Evolutionary conservation across 2,329 filamentous ascomycete genomes (phyloP).

Genomic region (Didymella sp.): DNA sequence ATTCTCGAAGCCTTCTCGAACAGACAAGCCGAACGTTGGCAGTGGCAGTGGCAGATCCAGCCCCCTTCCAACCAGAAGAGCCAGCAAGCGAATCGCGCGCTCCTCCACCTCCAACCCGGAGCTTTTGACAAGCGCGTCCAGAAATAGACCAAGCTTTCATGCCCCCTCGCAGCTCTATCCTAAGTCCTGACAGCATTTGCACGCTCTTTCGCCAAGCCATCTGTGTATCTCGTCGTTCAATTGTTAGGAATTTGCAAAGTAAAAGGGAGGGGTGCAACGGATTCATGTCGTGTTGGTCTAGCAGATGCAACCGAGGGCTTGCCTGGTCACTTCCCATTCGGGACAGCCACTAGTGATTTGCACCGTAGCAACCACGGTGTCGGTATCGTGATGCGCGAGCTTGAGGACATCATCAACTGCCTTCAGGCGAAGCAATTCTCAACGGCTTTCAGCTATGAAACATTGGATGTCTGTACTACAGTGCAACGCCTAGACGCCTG

Average conservation of each 20-base stretch:
- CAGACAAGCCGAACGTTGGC: conserved; percentile 24
- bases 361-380: conserved; percentile 4
- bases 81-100: conserved; percentile 13
- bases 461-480: not conserved
- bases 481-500: conserved; percentile 11
- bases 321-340: conserved; percentile 10
- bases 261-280: not conserved
- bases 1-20: conserved; percentile 27
- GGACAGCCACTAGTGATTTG: conserved; percentile 6
- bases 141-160: conserved; percentile 8
- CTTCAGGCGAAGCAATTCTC: not conserved
- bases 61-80: conserved; percentile 4
- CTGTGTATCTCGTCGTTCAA: not conserved
- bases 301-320: conserved; percentile 17
- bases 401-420: not conserved
- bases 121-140: conserved; percentile 9
- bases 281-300: conserved; percentile 2
- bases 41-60: conserved; percentile 17
- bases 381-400: conserved; percentile 5
- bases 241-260: not conserved
- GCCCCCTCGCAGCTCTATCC: conserved; percentile 8
- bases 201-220: not conserved
- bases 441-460: not conserved
- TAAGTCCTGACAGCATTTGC: conserved; percentile 6
- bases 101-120: conserved; percentile 7